Evolutionary conservation across 176 grass and related monocot species (phyloP), one percentile per base, ranked within the genome.

Genomic region (maize (Zea mays)): DNA sequence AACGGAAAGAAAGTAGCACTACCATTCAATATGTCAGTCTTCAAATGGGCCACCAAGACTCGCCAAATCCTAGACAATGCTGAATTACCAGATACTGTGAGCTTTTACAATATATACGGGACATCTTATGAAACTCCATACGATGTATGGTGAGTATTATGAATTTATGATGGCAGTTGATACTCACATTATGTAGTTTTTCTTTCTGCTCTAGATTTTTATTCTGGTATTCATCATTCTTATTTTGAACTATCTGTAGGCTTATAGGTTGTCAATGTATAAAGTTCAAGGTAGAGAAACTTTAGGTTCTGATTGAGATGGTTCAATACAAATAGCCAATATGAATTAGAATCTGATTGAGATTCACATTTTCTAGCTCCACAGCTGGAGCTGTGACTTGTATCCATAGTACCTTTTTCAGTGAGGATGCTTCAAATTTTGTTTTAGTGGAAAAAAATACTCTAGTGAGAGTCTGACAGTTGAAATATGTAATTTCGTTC

Each of bases 51-150:
- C 58, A 80, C 76, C 37, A 77, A 86, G 68, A 97, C 95, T 43
- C 91, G 89, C 17, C 69, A 75, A 78, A 92, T 97, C 64, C 86
- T 97, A 9, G 83, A 94, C 56, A 82, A 83, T 80, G 95, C 89
- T 79, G 42, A 90, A 88, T 78, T 97, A 62, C 91, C 95, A 74
- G 82, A 82, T 65, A 78, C 81, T 8, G 91, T 97, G 59, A 88
- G 80, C 36, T 97, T 97, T 70, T 94, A 94, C 68, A 97, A 76
- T 54, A 89, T 97, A 90, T 90, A 85, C 20, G 91, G 91, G 34
- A 82, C 67, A 40, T 91, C 91, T 71, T 89, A 90, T 21, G 89
- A 97, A 10, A 92, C 87, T 78, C 89, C 91, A 34, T 94, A 71
- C 78, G 78, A 94, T 86, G 87, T 97, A 67, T 92, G 95, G 95